These are phyloP conservation scores for Pseudonitzschia delicatissima DNA, from an alignment of 108 stramenopile genomes.

Conservation along the genomic window DNA sequence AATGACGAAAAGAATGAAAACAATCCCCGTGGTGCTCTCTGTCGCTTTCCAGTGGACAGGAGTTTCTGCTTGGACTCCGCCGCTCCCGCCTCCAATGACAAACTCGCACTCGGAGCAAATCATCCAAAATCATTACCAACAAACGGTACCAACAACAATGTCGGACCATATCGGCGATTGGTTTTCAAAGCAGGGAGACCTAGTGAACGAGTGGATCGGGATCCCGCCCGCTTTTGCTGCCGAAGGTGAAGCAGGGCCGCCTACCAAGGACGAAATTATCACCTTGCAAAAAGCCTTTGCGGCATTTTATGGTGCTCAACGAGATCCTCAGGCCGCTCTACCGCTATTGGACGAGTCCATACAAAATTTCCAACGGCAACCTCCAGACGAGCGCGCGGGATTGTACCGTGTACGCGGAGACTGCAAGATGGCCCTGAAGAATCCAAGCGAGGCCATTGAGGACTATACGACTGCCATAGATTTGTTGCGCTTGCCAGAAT, in stretches of 20 bases:
- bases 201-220: neutral
- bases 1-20: neutral
- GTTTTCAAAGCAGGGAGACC: neutral
- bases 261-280: slow-evolving; percentile 56
- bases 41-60: no score
- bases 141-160: neutral
- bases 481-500: slow-evolving; percentile 27
- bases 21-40: no score
- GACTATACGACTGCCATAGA: slow-evolving; percentile 62
- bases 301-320: slow-evolving; percentile 44
- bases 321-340: slow-evolving; percentile 38
- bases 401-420: slow-evolving; percentile 79
- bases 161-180: neutral
- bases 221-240: slow-evolving; percentile 7
- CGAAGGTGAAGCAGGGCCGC: slow-evolving; percentile 28
- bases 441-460: slow-evolving; percentile 31
- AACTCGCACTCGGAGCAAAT: neutral
- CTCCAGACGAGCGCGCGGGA: slow-evolving; percentile 69
- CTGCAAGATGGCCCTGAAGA: slow-evolving; percentile 50
- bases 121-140: neutral
- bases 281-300: slow-evolving; percentile 64
- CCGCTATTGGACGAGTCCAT: slow-evolving; percentile 50
- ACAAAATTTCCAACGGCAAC: slow-evolving; percentile 48
- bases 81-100: neutral
- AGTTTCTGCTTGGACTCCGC: slow-evolving; percentile 3